Evolutionary conservation across 306 rosid species (phyloP).

Genomic region (Corylus avellana): DNA sequence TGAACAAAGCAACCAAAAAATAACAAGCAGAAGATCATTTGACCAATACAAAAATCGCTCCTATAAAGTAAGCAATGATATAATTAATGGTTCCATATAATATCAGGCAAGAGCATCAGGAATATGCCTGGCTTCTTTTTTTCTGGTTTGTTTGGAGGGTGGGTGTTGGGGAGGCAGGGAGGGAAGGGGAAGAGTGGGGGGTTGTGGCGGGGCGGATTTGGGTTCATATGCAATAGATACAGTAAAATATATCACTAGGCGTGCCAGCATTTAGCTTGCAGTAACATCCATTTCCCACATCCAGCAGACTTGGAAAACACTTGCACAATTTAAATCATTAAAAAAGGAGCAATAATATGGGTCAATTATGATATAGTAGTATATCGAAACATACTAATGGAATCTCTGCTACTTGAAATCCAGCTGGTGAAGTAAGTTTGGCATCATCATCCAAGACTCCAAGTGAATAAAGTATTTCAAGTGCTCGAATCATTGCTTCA

Average conservation of each 20-base stretch:
- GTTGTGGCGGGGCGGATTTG: neutral
- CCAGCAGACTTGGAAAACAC: neutral
- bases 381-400: constrained; percentile 67
- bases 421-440: constrained; percentile 90
- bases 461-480: constrained; percentile 90
- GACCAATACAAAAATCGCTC: neutral
- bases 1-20: neutral
- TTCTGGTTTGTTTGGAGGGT: neutral
- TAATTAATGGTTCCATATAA: neutral
- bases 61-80: neutral
- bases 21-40: neutral
- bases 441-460: constrained; percentile 90
- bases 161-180: neutral
- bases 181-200: neutral
- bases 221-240: neutral
- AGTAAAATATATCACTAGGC: neutral
- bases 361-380: neutral
- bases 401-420: constrained; percentile 95
- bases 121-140: neutral
- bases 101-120: neutral
- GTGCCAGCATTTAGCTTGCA: neutral
- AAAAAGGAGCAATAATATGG: neutral
- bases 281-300: neutral
- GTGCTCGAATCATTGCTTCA: constrained; percentile 92
- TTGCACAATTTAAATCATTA: neutral